phyloP scores from a whole-genome alignment of 1,284 basidiomycete genomes.

The Peniophora sp. region DNA sequence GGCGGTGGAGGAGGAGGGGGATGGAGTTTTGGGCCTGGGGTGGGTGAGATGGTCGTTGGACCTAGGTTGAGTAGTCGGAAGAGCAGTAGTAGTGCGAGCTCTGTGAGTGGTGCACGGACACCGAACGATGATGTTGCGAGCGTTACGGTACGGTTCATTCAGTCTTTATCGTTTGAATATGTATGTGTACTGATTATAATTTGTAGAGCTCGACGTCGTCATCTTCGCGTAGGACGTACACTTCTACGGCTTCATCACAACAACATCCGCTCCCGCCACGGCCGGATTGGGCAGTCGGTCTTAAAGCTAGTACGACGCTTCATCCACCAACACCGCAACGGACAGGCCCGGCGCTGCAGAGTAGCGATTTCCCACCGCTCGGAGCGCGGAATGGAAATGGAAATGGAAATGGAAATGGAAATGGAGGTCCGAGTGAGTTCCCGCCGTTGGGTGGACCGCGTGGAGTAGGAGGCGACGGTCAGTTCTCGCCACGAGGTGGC shows the following conservation, averaged over 20 bases:
- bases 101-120: slow-evolving; percentile 46
- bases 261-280: slow-evolving; percentile 72
- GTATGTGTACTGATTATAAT: slow-evolving; percentile 13
- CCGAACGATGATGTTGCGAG: slow-evolving; percentile 70
- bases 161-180: slow-evolving; percentile 8
- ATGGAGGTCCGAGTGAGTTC: too few species aligned
- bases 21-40: slow-evolving; percentile 66
- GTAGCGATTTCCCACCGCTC: slow-evolving; percentile 3
- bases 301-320: slow-evolving; percentile 62
- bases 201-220: slow-evolving; percentile 72
- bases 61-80: slow-evolving; percentile 48
- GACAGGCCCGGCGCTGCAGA: too few species aligned
- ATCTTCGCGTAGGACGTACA: slow-evolving; percentile 66
- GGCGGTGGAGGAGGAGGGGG: slow-evolving; percentile 20
- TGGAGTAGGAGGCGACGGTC: too few species aligned
- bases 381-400: slow-evolving; percentile 3
- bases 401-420: too few species aligned
- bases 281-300: slow-evolving; percentile 79
- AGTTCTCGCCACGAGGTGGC: too few species aligned
- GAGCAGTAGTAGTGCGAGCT: slow-evolving; percentile 30
- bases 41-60: slow-evolving; percentile 37
- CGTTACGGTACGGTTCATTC: slow-evolving; percentile 49
- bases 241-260: slow-evolving; percentile 56
- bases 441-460: too few species aligned
- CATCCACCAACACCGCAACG: slow-evolving; percentile 17